These are phyloP conservation scores for Colletotrichum sp. DNA, from an alignment of 2,329 filamentous ascomycete genomes.

Conservation along the genomic window DNA sequence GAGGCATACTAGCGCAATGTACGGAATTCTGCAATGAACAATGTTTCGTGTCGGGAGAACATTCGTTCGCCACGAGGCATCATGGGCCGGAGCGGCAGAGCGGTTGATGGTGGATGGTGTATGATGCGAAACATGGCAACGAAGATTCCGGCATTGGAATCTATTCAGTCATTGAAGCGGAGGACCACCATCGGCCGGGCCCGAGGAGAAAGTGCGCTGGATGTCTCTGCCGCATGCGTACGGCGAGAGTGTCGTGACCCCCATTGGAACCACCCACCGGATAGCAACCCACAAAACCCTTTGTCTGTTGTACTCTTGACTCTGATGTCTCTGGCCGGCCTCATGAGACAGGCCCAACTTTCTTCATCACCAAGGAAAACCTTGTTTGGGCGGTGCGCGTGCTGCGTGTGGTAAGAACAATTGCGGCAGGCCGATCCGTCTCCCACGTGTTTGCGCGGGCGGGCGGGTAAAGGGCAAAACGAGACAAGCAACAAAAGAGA, in stretches of 20 bases:
- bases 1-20: not conserved
- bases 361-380: not conserved
- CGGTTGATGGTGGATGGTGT: not conserved
- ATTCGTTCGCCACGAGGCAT: conserved; percentile 8
- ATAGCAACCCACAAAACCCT: not conserved
- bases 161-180: not conserved
- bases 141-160: not conserved
- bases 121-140: not conserved
- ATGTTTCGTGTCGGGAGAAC: not conserved
- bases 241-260: not conserved
- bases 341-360: not conserved
- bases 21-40: conserved; percentile 12
- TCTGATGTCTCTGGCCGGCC: not conserved
- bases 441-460: not conserved
- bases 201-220: not conserved
- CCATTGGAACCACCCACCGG: not conserved
- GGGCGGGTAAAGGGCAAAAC: not conserved
- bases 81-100: not conserved
- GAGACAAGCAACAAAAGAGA: not conserved
- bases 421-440: not conserved
- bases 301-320: not conserved
- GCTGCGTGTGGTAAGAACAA: not conserved
- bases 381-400: not conserved
- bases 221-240: conserved; percentile 10
- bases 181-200: not conserved